Base-by-base conservation (phyloP, 257 asterid genomes). In the Lantana camara region DNA sequence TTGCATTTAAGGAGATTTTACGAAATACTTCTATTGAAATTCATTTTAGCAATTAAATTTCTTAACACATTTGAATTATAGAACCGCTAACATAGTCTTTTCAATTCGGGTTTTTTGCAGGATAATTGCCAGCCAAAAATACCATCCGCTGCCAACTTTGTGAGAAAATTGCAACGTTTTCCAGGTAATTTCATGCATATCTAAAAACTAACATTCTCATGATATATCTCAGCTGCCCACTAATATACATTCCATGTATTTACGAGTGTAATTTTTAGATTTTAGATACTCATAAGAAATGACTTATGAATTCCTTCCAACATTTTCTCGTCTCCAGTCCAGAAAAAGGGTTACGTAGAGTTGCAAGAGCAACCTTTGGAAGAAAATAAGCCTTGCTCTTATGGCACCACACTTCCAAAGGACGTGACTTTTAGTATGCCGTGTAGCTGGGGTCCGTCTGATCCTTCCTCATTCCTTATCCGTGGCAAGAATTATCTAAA, bases 401-500 rank as follows among this genome's bases (percentile, higher is more conserved):
- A 81, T 45, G 90, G 98, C 23, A 56, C 86, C 50, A 88, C 95
- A 64, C 96, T 91, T 40, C 77, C 95, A 11, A 83, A 81, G 57
- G 95, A 86, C 75, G n/a, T 81, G 12, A 81, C 61, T 66, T 69
- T 58, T 53, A 84, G 57, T 56, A 68, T 69, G 85, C 86, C 88
- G 0, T 84, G 87, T 64, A 86, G 86, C 73, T 91, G 93, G 84
- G 82, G 91, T 7, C 67, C 75, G 49, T 83, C 82, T 7, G 95
- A 88, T 79, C 91, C 96, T 64, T 76, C 91, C 12, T 79, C 94
- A 1, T 91, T 84, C 64, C 79, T 84, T 60, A 68, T 91, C 64
- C 96, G 96, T 11, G 95, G 95, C n/a, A 73, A 78, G 45, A 89
- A 78, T 54, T 89, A 88, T 72, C 74, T 89, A 24, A 48, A 78